Conservation (phyloP, 2,329 filamentous ascomycete genomes). For the Ascochyta viciae-villosae region DNA sequence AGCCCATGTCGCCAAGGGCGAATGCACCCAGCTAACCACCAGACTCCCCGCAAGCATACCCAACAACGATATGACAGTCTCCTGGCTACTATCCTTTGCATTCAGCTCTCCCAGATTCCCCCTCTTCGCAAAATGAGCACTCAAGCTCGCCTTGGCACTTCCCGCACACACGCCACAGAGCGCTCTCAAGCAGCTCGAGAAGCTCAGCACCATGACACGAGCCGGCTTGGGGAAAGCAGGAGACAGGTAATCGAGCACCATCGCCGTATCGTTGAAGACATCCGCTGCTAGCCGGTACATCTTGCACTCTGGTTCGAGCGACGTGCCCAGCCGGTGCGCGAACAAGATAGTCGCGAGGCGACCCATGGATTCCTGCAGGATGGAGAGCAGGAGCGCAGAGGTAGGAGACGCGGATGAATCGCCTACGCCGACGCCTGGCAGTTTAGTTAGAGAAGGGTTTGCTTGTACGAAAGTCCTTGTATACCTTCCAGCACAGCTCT, state of each 20-base stretch:
- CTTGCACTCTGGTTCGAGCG: constrained; percentile 90
- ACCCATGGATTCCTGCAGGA: constrained; percentile 82
- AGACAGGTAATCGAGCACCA: constrained; percentile 84
- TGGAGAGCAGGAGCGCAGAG: constrained; percentile 79
- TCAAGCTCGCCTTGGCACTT: constrained; percentile 87
- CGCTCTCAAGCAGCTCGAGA: constrained; percentile 67
- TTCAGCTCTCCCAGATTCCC: constrained; percentile 93
- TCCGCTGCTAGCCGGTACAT: constrained; percentile 87
- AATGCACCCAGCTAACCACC: constrained; percentile 77
- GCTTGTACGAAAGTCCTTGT: neutral
- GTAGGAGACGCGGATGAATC: constrained; percentile 81
- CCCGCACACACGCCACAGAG: constrained; percentile 91
- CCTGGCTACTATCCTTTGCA: constrained; percentile 93
- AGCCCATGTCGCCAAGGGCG: constrained; percentile 74
- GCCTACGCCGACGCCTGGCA: constrained; percentile 77
- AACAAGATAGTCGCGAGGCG: constrained; percentile 86
- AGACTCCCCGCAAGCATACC: constrained; percentile 86
- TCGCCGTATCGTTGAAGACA: constrained; percentile 84
- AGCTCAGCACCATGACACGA: constrained; percentile 65
- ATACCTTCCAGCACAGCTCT: constrained; percentile 78
- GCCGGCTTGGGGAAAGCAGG: constrained; percentile 70
- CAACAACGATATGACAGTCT: constrained; percentile 87
- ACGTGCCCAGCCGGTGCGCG: constrained; percentile 79
- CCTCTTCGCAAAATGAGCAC: constrained; percentile 86
- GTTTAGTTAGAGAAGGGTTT: neutral